phyloP scores from a whole-genome alignment of 108 stramenopile species.

The Pseudonitzschia multistriata region DNA sequence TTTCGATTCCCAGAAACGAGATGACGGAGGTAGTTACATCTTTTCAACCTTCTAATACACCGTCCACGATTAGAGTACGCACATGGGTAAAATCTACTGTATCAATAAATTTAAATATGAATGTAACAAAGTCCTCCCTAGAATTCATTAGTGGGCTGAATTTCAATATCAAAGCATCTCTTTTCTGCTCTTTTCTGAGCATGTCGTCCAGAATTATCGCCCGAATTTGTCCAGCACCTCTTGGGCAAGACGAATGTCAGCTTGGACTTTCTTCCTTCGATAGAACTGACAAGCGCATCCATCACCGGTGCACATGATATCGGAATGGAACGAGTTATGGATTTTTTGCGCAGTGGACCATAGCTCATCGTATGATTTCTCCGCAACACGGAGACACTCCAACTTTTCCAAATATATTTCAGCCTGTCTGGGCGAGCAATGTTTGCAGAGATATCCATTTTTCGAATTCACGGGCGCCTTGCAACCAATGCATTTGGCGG shows the following conservation, averaged over 20 bases:
- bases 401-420: constrained; percentile 92
- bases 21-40: too few species aligned
- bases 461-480: constrained; percentile 80
- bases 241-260: constrained; percentile 90
- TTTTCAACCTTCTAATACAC: too few species aligned
- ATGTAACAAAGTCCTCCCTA: too few species aligned
- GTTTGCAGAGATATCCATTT: constrained; percentile 89
- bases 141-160: background rate
- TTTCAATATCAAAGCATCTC: background rate
- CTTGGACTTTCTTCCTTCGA: constrained; percentile 97
- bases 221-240: constrained; percentile 91
- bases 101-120: too few species aligned
- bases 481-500: constrained; percentile 95
- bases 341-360: constrained; percentile 96
- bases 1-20: too few species aligned
- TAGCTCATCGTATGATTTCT: constrained; percentile 82
- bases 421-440: constrained; percentile 85
- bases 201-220: constrained; percentile 38
- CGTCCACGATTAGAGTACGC: too few species aligned
- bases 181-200: background rate
- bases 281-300: constrained; percentile 98
- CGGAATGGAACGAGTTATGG: constrained; percentile 97
- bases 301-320: constrained; percentile 97
- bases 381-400: constrained; percentile 74
- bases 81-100: too few species aligned